These are phyloP conservation scores for Diaporthe sp. DNA, from an alignment of 2,329 filamentous ascomycete genomes.

Conservation along the genomic window DNA sequence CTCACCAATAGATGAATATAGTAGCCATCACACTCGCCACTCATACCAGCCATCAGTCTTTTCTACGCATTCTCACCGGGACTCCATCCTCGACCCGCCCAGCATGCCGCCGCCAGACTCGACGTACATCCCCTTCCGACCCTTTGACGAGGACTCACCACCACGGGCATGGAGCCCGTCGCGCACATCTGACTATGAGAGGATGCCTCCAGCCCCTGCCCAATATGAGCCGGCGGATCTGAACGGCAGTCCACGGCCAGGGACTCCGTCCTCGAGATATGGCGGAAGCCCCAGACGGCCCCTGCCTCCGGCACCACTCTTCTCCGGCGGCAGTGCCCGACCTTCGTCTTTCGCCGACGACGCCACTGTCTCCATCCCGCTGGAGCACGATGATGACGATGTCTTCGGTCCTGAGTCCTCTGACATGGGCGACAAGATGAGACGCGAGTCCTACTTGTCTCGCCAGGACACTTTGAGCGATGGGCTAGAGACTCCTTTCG, in stretches of 20 bases:
- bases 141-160: constrained; percentile 64
- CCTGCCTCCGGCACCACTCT: constrained; percentile 89
- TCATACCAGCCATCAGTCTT: constrained; percentile 69
- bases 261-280: constrained; percentile 90
- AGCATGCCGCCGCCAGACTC: constrained; percentile 74
- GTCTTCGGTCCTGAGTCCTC: constrained; percentile 77
- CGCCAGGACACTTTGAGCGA: constrained; percentile 69
- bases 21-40: constrained; percentile 59
- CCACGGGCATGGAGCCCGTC: constrained; percentile 56
- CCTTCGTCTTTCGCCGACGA: constrained; percentile 73
- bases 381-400: constrained; percentile 71
- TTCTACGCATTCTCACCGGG: constrained; percentile 62
- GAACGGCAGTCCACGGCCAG: constrained; percentile 90
- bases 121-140: constrained; percentile 72
- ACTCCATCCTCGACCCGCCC: constrained; percentile 70
- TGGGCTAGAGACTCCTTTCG: constrained; percentile 44
- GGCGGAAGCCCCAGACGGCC: constrained; percentile 89
- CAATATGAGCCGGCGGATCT: constrained; percentile 90
- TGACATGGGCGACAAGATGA: constrained; percentile 67
- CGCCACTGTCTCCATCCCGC: constrained; percentile 79
- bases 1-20: constrained; percentile 60
- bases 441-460: constrained; percentile 71
- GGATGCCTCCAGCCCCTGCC: constrained; percentile 78
- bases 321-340: constrained; percentile 68
- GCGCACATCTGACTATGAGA: constrained; percentile 57